A percentile compares a stretch with the other conserved stretches of the same genome.
These are phyloP conservation scores for Lasiodiplodia hormozganensis DNA, from an alignment of 2,329 filamentous ascomycete species.

Conservation along the genomic window DNA sequence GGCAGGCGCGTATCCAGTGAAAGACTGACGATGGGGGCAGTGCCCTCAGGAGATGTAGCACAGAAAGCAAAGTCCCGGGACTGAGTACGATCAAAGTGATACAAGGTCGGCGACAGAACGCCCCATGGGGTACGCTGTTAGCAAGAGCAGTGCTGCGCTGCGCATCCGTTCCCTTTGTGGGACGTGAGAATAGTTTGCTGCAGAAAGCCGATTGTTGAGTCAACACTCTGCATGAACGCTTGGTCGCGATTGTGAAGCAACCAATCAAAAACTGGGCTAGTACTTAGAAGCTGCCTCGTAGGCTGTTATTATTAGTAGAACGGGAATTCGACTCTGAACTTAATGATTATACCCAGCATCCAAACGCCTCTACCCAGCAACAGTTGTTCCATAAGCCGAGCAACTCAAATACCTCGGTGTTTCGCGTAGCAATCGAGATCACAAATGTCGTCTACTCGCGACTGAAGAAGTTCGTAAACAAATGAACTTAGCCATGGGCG, in stretches of 20 bases:
- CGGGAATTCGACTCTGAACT: not conserved
- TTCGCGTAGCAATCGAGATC: not conserved
- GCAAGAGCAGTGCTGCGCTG: not conserved
- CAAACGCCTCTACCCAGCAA: not conserved
- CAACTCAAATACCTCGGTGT: not conserved
- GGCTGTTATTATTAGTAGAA: slow-evolving; percentile 10
- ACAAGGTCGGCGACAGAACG: slow-evolving; percentile 1
- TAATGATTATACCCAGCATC: not conserved
- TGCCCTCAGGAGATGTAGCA: not conserved
- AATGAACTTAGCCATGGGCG: not conserved
- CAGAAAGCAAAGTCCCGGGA: not conserved
- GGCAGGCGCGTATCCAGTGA: not conserved
- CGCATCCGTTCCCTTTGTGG: not conserved
- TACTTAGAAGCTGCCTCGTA: not conserved
- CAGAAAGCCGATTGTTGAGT: slow-evolving; percentile 5
- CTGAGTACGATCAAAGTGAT: not conserved
- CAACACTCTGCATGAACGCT: slow-evolving; percentile 5
- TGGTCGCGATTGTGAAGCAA: not conserved
- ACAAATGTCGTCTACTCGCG: not conserved
- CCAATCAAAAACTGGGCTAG: not conserved
- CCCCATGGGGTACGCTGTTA: not conserved
- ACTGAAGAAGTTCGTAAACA: not conserved
- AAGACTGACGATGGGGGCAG: not conserved
- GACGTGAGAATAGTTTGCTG: slow-evolving; percentile 16
- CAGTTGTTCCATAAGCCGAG: not conserved